Evolutionary conservation across 768 basidiomycete species (phyloP).

Genomic region (Tricholoma saponaceum): DNA sequence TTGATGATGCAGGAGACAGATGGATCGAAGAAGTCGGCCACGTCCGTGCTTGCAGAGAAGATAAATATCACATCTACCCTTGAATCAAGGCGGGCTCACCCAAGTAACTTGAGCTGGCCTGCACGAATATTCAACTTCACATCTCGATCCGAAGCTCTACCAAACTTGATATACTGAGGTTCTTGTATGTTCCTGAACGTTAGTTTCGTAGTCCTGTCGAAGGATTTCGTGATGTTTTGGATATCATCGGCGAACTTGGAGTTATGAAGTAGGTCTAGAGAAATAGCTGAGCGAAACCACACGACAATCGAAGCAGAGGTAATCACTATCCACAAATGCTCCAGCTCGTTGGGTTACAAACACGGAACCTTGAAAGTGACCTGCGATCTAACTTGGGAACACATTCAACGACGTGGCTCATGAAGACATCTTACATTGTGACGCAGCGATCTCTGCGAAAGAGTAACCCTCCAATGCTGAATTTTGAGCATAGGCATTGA

Average conservation of each 20-base stretch:
- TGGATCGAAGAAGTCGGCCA: conserved; percentile 34
- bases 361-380: conserved; percentile 46
- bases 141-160: conserved; percentile 34
- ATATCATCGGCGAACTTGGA: conserved; percentile 38
- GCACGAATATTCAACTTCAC: conserved; percentile 30
- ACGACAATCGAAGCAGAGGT: not conserved
- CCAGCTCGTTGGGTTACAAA: conserved; percentile 45
- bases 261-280: conserved; percentile 33
- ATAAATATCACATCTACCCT: not conserved
- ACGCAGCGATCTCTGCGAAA: conserved; percentile 46
- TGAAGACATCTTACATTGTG: conserved; percentile 30
- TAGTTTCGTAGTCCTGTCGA: conserved; percentile 41
- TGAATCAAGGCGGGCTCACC: conserved; percentile 17
- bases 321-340: conserved; percentile 34
- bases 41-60: conserved; percentile 23
- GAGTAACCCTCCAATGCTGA: conserved; percentile 12
- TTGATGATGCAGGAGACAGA: conserved; percentile 31
- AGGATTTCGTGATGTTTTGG: conserved; percentile 31
- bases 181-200: conserved; percentile 31
- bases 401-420: too few species aligned
- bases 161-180: conserved; percentile 39
- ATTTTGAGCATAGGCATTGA: conserved; percentile 49
- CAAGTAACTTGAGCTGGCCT: conserved; percentile 36
- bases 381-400: conserved; percentile 20
- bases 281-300: not conserved